These are phyloP conservation scores for Phragmites australis DNA, from an alignment of 176 grass and related monocot species.

Conservation along the genomic window DNA sequence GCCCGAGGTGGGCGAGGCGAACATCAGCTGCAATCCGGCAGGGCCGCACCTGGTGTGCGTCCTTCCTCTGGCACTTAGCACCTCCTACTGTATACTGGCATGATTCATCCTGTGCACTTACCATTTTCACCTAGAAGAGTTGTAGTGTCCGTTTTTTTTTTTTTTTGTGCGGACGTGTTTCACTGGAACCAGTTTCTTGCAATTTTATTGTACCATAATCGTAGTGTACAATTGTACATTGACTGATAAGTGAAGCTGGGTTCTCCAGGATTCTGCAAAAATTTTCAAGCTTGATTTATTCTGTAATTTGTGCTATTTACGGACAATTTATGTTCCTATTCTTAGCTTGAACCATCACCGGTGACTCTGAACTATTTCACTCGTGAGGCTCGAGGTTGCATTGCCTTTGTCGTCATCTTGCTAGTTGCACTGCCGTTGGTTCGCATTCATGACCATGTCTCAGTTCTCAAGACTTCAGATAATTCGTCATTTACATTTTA, in stretches of 20 bases:
- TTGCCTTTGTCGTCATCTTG: too few species aligned
- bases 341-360: too few species aligned
- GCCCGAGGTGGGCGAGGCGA: slow-evolving; percentile 66
- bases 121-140: slow-evolving; percentile 13
- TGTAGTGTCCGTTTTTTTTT: not conserved
- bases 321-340: not conserved
- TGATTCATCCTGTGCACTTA: slow-evolving; percentile 38
- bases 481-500: too few species aligned
- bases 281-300: not conserved
- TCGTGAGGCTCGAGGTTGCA: too few species aligned
- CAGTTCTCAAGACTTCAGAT: too few species aligned
- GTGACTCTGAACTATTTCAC: too few species aligned
- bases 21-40: slow-evolving; percentile 86
- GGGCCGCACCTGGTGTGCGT: slow-evolving; percentile 93
- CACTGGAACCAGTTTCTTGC: not conserved
- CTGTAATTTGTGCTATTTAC: not conserved
- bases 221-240: not conserved
- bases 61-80: slow-evolving; percentile 86
- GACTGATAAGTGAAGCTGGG: not conserved
- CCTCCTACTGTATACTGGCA: slow-evolving; percentile 88
- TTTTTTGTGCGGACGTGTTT: not conserved
- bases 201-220: not conserved
- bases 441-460: too few species aligned
- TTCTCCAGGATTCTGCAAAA: not conserved
- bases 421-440: too few species aligned